Evolutionary conservation across 805 yeast genomes (phyloP).

Genomic region (Tetrapisispora iriomotensis): DNA sequence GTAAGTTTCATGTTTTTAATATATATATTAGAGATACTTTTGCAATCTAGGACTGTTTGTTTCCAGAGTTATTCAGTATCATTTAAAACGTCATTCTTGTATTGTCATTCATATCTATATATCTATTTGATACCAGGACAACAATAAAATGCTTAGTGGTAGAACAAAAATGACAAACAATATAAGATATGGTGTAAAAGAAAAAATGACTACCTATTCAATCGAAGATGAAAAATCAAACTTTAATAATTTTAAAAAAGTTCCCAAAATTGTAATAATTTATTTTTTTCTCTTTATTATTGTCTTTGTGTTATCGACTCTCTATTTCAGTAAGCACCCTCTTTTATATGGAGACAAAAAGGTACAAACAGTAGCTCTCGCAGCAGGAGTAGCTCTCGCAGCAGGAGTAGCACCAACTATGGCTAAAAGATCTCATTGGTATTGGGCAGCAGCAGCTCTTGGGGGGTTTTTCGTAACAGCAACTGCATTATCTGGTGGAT

Average conservation of each 20-base stretch:
- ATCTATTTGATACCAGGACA: not conserved
- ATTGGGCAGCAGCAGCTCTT: conserved; percentile 1
- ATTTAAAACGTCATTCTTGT: not conserved
- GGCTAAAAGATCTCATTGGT: not conserved
- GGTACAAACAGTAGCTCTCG: not conserved
- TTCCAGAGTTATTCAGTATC: not conserved
- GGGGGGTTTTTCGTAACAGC: not conserved
- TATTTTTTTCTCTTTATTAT: not conserved
- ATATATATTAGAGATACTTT: not conserved
- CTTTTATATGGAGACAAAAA: not conserved
- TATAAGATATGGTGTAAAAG: not conserved
- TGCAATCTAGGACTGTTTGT: not conserved
- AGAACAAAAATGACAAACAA: not conserved
- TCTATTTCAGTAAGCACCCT: not conserved
- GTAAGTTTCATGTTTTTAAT: not conserved
- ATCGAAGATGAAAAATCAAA: not conserved
- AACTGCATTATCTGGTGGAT: not conserved
- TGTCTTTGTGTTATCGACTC: not conserved
- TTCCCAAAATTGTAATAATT: not conserved
- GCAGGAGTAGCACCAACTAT: not conserved
- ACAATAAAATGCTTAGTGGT: not conserved
- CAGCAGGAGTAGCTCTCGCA: not conserved
- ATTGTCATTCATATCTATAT: not conserved
- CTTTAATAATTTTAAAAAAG: not conserved
- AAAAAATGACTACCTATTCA: not conserved